phyloP scores from a whole-genome alignment of 495 filamentous ascomycete genomes.

The Bryoglossum gracile region DNA sequence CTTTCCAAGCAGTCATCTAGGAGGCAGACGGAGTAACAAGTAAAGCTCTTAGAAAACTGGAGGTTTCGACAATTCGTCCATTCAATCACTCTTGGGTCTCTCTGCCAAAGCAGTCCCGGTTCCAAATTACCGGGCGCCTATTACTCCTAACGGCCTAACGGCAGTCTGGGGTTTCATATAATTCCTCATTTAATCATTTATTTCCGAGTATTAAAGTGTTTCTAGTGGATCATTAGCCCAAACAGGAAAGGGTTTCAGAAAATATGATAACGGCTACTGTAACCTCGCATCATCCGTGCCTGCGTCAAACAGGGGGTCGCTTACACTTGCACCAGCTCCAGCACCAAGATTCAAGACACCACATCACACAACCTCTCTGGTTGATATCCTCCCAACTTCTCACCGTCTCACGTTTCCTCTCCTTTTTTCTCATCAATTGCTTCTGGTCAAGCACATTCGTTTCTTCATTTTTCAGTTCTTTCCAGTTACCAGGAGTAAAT shows the following conservation, averaged over 20 bases:
- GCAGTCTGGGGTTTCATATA: no score
- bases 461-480: slow-evolving; percentile 25
- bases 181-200: no score
- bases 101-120: no score
- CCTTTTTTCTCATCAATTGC: slow-evolving; percentile 20
- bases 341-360: background rate
- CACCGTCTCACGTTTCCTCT: slow-evolving; percentile 7
- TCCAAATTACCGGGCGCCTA: no score
- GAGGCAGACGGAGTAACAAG: no score
- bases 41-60: no score
- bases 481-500: slow-evolving; percentile 35
- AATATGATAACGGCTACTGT: slow-evolving; percentile 1
- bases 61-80: no score
- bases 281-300: no score
- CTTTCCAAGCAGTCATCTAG: no score
- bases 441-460: slow-evolving; percentile 24
- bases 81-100: no score
- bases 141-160: no score
- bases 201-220: slow-evolving; percentile 1
- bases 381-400: slow-evolving; percentile 1
- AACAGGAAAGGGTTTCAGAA: slow-evolving; percentile 11
- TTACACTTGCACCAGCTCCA: slow-evolving; percentile 4
- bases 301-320: slow-evolving; percentile 14
- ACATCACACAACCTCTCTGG: background rate
- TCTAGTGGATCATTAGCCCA: background rate